Evolutionary conservation across 306 rosid species (phyloP).

Genomic region (Spatholobus suberectus): DNA sequence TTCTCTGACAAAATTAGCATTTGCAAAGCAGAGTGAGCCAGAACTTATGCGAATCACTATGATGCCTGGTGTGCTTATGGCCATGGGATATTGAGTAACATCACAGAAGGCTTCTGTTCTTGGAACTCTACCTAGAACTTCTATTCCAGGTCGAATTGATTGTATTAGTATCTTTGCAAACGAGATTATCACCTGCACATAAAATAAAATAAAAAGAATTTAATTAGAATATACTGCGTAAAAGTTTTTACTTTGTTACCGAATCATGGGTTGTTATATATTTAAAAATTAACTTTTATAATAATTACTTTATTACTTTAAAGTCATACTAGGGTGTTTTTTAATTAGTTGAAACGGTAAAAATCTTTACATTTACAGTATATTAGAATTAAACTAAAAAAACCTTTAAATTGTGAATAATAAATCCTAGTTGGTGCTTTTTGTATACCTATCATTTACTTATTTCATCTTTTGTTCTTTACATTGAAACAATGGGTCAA

Average conservation of each 20-base stretch:
- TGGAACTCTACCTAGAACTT: conserved; percentile 76
- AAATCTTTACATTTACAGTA: too few species aligned
- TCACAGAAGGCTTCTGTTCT: conserved; percentile 73
- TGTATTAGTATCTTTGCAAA: conserved; percentile 76
- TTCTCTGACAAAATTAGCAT: conserved; percentile 80
- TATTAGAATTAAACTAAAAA: too few species aligned
- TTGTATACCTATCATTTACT: neutral
- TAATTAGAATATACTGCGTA: neutral
- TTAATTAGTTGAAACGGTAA: too few species aligned
- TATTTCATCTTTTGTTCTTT: neutral
- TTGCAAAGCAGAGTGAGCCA: conserved; percentile 79
- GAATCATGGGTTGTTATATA: too few species aligned
- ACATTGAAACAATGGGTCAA: neutral
- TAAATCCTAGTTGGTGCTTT: too few species aligned
- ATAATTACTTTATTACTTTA: too few species aligned
- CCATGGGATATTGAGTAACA: conserved; percentile 80
- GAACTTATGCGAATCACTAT: conserved; percentile 68
- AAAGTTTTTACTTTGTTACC: too few species aligned
- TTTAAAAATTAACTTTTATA: too few species aligned
- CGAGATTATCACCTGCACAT: conserved; percentile 70
- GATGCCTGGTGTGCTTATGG: conserved; percentile 67
- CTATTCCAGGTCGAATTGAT: conserved; percentile 74
- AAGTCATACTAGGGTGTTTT: too few species aligned
- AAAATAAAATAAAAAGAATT: neutral
- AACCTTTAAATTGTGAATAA: too few species aligned